Conservation (phyloP, 2,329 filamentous ascomycete genomes). For the Nigrospora osmanthi region DNA sequence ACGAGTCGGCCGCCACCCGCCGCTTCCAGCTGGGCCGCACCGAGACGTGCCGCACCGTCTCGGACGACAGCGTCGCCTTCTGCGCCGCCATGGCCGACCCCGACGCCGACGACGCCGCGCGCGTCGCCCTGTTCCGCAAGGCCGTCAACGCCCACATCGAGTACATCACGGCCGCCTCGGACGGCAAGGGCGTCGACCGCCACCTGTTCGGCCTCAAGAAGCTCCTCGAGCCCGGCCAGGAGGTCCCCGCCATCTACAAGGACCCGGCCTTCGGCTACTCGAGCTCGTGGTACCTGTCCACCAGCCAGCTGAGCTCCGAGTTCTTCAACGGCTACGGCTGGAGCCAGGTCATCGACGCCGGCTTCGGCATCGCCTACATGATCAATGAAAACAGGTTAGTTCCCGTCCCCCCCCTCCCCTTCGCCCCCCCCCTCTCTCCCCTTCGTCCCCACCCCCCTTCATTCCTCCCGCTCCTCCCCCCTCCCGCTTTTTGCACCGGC, state of each 20-base stretch:
- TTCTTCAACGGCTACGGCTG: conserved; percentile 99
- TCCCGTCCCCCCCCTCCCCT: neutral
- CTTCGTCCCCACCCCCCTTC: neutral
- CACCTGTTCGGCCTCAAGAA: conserved; percentile 98
- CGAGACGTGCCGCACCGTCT: conserved; percentile 89
- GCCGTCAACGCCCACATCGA: conserved; percentile 77
- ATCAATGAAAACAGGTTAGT: conserved; percentile 92
- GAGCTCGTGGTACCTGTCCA: conserved; percentile 81
- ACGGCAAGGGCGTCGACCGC: conserved; percentile 89
- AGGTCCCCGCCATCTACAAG: conserved; percentile 73
- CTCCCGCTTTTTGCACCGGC: neutral
- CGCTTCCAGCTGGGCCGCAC: conserved; percentile 96
- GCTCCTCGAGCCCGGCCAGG: conserved; percentile 71
- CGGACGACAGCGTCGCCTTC: conserved; percentile 85
- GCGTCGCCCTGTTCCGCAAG: conserved; percentile 69
- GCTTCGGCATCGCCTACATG: conserved; percentile 98
- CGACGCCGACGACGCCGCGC: conserved; percentile 52
- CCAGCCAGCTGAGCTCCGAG: conserved; percentile 85
- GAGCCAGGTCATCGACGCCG: conserved; percentile 94
- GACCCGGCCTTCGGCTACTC: conserved; percentile 84
- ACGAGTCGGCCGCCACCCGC: conserved; percentile 90
- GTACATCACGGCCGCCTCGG: conserved; percentile 83
- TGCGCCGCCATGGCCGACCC: conserved; percentile 79
- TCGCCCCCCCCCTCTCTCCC: neutral
- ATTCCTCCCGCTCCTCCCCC: neutral